Conservation (phyloP, 2,329 filamentous ascomycete species). For the Aspergillus tubingensis region DNA sequence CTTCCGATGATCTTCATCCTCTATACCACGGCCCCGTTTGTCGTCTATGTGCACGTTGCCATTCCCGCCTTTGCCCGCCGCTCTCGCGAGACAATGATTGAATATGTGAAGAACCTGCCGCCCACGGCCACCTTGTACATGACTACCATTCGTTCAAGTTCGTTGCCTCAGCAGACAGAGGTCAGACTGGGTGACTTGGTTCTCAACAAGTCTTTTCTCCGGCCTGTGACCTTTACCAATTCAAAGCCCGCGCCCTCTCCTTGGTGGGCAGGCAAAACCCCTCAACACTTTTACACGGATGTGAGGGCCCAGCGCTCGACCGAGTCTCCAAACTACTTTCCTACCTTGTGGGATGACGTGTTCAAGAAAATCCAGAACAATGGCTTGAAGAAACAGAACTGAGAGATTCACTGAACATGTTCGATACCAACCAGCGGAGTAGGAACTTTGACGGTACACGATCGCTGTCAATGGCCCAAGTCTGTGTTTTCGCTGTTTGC, state of each 20-base stretch:
- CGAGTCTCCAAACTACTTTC: conserved; percentile 43
- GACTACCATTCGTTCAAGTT: conserved; percentile 49
- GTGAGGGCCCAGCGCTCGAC: conserved; percentile 40
- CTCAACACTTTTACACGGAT: conserved; percentile 43
- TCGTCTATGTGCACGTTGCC: conserved; percentile 69
- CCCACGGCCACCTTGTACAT: conserved; percentile 46
- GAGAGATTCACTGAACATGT: background rate
- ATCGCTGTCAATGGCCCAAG: background rate
- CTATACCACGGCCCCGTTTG: conserved; percentile 68
- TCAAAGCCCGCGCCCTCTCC: conserved; percentile 36
- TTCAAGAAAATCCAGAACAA: conserved; percentile 42
- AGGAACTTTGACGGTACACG: background rate
- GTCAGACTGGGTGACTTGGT: conserved; percentile 46
- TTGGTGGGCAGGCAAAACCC: conserved; percentile 42
- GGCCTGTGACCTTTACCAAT: conserved; percentile 47
- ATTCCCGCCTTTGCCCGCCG: conserved; percentile 66
- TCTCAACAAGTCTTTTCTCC: conserved; percentile 35
- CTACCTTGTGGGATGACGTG: conserved; percentile 47
- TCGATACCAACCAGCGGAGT: background rate
- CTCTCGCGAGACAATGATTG: conserved; percentile 53
- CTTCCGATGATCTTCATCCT: conserved; percentile 66
- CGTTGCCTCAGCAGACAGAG: conserved; percentile 45
- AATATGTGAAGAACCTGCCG: conserved; percentile 49
- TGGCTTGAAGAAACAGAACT: conserved; percentile 12
- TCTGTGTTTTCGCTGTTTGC: background rate